Conservation (phyloP, 2,329 filamentous ascomycete species). For the Phaeophleospora eucalypticola region DNA sequence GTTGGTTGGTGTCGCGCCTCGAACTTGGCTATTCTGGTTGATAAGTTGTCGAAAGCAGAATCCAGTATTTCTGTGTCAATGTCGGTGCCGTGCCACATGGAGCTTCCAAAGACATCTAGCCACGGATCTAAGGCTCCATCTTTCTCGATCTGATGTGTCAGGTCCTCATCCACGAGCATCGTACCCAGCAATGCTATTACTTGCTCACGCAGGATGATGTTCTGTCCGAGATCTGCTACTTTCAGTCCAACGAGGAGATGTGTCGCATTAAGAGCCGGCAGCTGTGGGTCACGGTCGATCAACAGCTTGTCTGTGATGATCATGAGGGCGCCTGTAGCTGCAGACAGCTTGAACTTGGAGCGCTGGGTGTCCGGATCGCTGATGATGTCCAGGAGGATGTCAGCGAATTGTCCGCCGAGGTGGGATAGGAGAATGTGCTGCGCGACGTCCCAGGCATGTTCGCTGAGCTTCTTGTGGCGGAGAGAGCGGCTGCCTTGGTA, state of each 20-base stretch:
- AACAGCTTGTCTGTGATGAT: slow-evolving; percentile 26
- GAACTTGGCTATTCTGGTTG: slow-evolving; percentile 11
- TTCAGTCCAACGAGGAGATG: slow-evolving; percentile 17
- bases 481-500: slow-evolving; percentile 30
- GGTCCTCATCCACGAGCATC: slow-evolving; percentile 13
- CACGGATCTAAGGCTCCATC: slow-evolving; percentile 16
- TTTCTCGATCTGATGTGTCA: slow-evolving; percentile 9
- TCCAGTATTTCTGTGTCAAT: slow-evolving; percentile 13
- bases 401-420: slow-evolving; percentile 25
- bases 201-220: slow-evolving; percentile 22
- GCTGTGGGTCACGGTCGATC: neutral
- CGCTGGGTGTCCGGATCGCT: slow-evolving; percentile 15
- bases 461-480: slow-evolving; percentile 25
- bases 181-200: slow-evolving; percentile 14
- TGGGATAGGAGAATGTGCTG: slow-evolving; percentile 30
- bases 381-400: slow-evolving; percentile 24
- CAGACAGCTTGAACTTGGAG: slow-evolving; percentile 23
- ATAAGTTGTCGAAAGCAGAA: slow-evolving; percentile 13
- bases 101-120: slow-evolving; percentile 12
- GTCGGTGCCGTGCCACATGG: neutral
- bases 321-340: slow-evolving; percentile 29
- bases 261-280: slow-evolving; percentile 13
- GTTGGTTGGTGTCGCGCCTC: slow-evolving; percentile 20
- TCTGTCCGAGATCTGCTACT: slow-evolving; percentile 11
- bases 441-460: slow-evolving; percentile 24